Evolutionary conservation across 2,329 filamentous ascomycete species (phyloP), one percentile per base, ranked within the genome.

Genomic region (Trichoderma oligosporum): DNA sequence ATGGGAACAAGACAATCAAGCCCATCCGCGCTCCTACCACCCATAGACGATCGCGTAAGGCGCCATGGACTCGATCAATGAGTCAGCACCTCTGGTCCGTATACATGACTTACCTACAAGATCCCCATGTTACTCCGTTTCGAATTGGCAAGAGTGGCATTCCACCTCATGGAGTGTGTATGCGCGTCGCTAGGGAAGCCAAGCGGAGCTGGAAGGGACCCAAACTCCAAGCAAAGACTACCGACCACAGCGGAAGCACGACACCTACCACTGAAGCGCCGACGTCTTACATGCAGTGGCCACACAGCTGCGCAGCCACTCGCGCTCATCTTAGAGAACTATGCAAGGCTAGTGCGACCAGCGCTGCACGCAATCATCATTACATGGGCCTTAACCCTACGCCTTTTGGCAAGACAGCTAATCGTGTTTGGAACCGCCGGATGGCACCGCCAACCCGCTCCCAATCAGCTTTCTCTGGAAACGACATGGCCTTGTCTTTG

Each of bases 141-240:
- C 79, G 82, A 51, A 76, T 85, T 56, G 80, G 83, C 59, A 84
- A 83, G 64, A 84, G 82, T 65, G 79, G 80, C 57, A 79, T 87
- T 24, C 85, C 85, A 7, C 85, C 85, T 3, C 77, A 83, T 41
- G 85, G 85, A 14, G 84, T 87, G 8, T 85, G 83, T 64, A 68
- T 80, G 64, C 82, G 84, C 44, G 84, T 88, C 36, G 81, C 85
- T n/a, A 77, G 84, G 61, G 82, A 86, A 65, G 80, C 84, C 18
- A 85, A 81, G 71, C 76, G 82, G 65, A 86, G 81, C 64, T 88
- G 85, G 85, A 86, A 83, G 66, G 84, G 83, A 1, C 77, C 81
- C 3, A 83, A 78, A 60, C 64, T 72, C 6, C 69, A 73, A 54
- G 61, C 49, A 11, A 64, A 63, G 38, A 58, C 66, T 18, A 70